Conservation (phyloP, 2,329 filamentous ascomycete species). For the Botrytis medusae region DNA sequence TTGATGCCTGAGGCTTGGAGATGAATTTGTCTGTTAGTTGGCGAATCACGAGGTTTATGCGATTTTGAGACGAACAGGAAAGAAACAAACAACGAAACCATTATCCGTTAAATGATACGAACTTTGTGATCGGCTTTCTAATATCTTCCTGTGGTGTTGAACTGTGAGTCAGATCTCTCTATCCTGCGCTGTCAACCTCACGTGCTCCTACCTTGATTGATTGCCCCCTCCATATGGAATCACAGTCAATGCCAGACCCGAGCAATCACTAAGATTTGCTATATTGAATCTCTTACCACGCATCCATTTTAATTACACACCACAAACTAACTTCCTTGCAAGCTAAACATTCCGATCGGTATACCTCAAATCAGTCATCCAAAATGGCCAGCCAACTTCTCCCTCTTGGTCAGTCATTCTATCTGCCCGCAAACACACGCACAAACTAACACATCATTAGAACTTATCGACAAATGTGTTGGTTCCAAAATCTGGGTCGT, state of each 20-base stretch:
- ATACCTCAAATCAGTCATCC: not conserved
- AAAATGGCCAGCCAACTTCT: slow-evolving; percentile 39
- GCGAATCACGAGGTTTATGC: slow-evolving; percentile 13
- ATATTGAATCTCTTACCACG: not conserved
- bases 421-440: slow-evolving; percentile 30
- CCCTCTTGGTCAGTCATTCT: slow-evolving; percentile 32
- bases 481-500: slow-evolving; percentile 97
- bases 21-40: not conserved
- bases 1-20: slow-evolving; percentile 19
- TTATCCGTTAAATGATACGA: not conserved
- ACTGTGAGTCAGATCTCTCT: slow-evolving; percentile 6
- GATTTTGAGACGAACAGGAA: not conserved
- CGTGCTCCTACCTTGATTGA: slow-evolving; percentile 17
- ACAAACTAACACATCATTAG: slow-evolving; percentile 48
- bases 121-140: not conserved
- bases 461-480: slow-evolving; percentile 98
- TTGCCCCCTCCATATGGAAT: not conserved
- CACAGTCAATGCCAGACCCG: not conserved
- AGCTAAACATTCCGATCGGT: not conserved
- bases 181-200: not conserved
- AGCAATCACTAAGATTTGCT: not conserved
- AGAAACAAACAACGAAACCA: slow-evolving; percentile 2
- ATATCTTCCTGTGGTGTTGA: not conserved
- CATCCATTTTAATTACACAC: not conserved
- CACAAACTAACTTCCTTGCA: not conserved